Evolutionary conservation across 2,329 filamentous ascomycete species (phyloP).

Genomic region (Fusarium keratoplasticum): DNA sequence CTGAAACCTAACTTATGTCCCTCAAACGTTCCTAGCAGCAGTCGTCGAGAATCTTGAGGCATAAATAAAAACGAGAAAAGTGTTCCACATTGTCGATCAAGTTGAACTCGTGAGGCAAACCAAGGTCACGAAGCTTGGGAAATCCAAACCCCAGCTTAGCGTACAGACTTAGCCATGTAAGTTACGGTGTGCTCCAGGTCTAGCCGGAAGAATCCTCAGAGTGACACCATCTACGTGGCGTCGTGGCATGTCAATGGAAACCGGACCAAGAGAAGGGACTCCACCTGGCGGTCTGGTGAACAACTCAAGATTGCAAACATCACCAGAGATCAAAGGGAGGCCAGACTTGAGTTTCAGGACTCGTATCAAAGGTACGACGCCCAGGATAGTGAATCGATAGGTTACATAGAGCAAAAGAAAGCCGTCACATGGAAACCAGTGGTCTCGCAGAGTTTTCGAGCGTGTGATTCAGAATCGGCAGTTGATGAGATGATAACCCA

Average conservation of each 20-base stretch:
- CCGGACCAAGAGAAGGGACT: slow-evolving; percentile 10
- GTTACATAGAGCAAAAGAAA: not conserved
- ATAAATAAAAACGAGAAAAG: not conserved
- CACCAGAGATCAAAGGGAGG: slow-evolving; percentile 7
- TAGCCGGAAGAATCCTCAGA: not conserved
- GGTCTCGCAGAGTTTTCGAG: slow-evolving; percentile 13
- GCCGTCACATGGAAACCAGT: not conserved
- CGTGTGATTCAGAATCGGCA: slow-evolving; percentile 20
- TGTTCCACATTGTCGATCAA: not conserved
- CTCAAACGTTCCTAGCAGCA: not conserved
- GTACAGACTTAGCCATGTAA: not conserved
- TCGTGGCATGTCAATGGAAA: slow-evolving; percentile 1
- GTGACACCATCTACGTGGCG: slow-evolving; percentile 2
- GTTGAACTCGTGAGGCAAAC: not conserved
- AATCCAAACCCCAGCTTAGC: not conserved
- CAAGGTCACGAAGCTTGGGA: not conserved
- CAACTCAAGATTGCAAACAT: slow-evolving; percentile 4
- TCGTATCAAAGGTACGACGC: not conserved
- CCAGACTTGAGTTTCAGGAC: not conserved
- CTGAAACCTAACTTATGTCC: not conserved
- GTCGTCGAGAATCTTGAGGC: not conserved
- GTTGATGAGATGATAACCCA: slow-evolving; percentile 27
- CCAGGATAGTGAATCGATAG: not conserved
- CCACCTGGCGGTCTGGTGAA: slow-evolving; percentile 25
- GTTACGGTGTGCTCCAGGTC: slow-evolving; percentile 23